These are phyloP conservation scores for Neonectria coccinea DNA, from an alignment of 2,329 filamentous ascomycete genomes.

Conservation along the genomic window DNA sequence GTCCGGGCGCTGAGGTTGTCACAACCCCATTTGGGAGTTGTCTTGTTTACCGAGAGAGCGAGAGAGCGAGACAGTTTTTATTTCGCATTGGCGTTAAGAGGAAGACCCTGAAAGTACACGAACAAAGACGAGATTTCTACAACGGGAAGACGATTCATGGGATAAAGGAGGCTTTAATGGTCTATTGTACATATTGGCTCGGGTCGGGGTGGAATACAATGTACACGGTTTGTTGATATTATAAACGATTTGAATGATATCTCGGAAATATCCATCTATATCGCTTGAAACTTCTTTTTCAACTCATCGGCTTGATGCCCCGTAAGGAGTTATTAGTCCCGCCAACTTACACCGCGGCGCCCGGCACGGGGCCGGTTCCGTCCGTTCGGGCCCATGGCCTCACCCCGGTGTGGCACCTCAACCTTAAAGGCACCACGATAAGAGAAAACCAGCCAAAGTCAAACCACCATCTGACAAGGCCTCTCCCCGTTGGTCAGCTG, in stretches of 20 bases:
- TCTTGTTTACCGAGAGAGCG: neutral
- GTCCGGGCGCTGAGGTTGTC: constrained; percentile 44
- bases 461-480: neutral
- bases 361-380: constrained; percentile 11
- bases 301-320: constrained; percentile 6
- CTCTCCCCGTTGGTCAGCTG: neutral
- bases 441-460: neutral
- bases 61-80: neutral
- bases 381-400: constrained; percentile 8
- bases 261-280: neutral
- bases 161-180: neutral
- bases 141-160: neutral
- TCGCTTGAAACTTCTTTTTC: neutral
- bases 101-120: neutral
- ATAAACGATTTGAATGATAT: constrained; percentile 1
- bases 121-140: neutral
- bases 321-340: neutral
- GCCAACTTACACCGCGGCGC: constrained; percentile 1
- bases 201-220: neutral
- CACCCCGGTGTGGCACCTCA: constrained; percentile 13
- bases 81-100: neutral
- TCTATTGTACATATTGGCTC: neutral
- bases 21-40: neutral
- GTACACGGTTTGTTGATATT: constrained; percentile 6
- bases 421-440: constrained; percentile 7